Conservation (phyloP, 2,329 filamentous ascomycete species). For the Madurella fahalii region DNA sequence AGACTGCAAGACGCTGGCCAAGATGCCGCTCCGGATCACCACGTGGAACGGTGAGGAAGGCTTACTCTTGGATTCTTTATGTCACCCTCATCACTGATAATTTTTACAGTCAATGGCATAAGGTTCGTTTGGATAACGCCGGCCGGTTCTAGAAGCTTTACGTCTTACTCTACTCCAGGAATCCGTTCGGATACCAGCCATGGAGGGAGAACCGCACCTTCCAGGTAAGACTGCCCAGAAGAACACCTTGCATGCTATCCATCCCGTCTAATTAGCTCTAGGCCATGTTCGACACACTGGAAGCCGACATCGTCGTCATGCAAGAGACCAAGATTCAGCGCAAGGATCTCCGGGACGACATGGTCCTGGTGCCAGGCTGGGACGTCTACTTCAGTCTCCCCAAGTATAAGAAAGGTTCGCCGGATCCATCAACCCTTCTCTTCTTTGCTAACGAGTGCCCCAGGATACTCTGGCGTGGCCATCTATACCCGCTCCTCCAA, state of each 20-base stretch:
- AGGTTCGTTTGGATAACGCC: conserved; percentile 38
- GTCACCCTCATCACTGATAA: neutral
- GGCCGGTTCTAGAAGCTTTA: neutral
- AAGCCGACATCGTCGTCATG: conserved; percentile 89
- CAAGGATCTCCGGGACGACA: conserved; percentile 88
- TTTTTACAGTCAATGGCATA: conserved; percentile 68
- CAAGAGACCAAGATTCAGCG: conserved; percentile 96
- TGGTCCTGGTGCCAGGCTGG: conserved; percentile 93
- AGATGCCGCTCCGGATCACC: conserved; percentile 74
- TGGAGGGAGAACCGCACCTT: conserved; percentile 70
- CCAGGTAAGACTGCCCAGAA: conserved; percentile 43
- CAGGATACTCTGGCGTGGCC: conserved; percentile 91
- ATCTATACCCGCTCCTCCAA: conserved; percentile 88
- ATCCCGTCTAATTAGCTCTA: conserved; percentile 30
- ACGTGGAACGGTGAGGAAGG: conserved; percentile 71
- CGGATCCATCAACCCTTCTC: neutral
- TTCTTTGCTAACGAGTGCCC: neutral
- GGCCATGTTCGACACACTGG: conserved; percentile 91
- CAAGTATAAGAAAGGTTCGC: conserved; percentile 80
- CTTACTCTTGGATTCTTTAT: neutral
- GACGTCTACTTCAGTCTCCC: conserved; percentile 95
- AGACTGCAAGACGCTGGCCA: neutral
- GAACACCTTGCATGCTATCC: neutral
- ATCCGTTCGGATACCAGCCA: conserved; percentile 80
- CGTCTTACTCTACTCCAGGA: conserved; percentile 43